These are phyloP conservation scores for Rubus idaeus DNA, from an alignment of 306 rosid species.

Conservation along the genomic window DNA sequence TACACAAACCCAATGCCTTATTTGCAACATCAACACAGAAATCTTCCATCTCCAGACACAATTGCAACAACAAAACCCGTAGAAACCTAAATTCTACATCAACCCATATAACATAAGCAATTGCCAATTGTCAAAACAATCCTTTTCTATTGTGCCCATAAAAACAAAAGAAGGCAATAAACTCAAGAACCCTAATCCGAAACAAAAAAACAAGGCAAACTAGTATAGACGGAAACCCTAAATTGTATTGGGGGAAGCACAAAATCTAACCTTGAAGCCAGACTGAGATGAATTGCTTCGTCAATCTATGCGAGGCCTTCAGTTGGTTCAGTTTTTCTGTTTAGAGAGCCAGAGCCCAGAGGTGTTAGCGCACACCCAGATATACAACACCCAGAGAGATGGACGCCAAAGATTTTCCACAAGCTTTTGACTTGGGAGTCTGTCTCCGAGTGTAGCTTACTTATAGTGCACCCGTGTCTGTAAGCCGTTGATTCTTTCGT, in stretches of 20 bases:
- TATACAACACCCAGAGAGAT: neutral
- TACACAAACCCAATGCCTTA: constrained; percentile 1
- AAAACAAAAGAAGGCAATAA: neutral
- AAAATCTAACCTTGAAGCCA: constrained; percentile 37
- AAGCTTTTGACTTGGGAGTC: neutral
- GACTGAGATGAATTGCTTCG: constrained; percentile 26
- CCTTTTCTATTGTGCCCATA: neutral
- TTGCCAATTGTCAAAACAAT: neutral
- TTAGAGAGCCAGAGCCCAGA: neutral
- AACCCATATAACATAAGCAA: neutral
- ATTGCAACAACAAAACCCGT: neutral
- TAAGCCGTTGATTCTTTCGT: neutral
- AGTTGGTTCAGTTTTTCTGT: neutral
- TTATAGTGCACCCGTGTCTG: neutral
- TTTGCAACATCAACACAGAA: neutral
- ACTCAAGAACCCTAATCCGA: constrained; percentile 11
- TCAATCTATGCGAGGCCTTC: constrained; percentile 2
- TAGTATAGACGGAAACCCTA: constrained; percentile 23
- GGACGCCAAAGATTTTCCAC: neutral
- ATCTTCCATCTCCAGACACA: neutral
- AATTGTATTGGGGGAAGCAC: neutral
- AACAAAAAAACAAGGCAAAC: neutral
- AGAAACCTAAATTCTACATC: neutral
- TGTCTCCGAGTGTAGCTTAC: neutral
- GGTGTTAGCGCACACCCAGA: neutral